Base-by-base conservation (phyloP, 1,284 basidiomycete genomes). In the Ustilago loliicola region DNA sequence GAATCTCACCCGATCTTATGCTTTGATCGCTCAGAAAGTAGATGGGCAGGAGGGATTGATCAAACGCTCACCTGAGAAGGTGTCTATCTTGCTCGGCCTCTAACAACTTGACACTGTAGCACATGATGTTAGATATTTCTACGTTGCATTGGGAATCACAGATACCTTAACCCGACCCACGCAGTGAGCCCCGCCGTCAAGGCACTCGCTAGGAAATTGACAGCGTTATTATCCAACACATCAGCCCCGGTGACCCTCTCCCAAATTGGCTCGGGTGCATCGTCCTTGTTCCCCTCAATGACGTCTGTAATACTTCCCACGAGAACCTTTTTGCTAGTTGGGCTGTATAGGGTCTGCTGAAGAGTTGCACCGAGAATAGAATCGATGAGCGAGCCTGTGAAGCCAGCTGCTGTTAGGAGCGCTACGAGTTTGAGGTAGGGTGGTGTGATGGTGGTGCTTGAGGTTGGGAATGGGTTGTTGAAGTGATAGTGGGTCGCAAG, bases 281-380 rank as follows among this genome's bases (percentile, higher is more conserved):
- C 52, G 13, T 42, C 32, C n/a, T 66, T 64, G 11, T 61, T 42
- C 8, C 48, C 51, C 17, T 65, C 52, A 3, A 50, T 47, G 2
- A 61, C 50, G n/a, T 60, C 34, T 17, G 70, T 62, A 17, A 61
- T 27, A 8, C 61, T 40, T 8, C 77, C 81, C 13, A 80, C 56
- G 29, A 95, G 88, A 54, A 98, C 89, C 55, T 90, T 88, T 72
- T 91, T 91, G 63, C 89, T 89, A 9, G 88, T 87, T 40, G 87
- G 87, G 10, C 92, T 92, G 87, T 92, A 97, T 23, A 91, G 89
- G 2, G 94, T 95, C 64, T 90, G 88, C 81, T 98, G 96, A 0
- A 96, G 86, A 0, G 93, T 94, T 1, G 95, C 95, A 2, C 96
- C 96, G 13, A 97, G 88, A 2, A 97, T 0, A 56, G 63, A 66